phyloP scores from a whole-genome alignment of 179 eudicot genomes.

The Beta macrorhiza region DNA sequence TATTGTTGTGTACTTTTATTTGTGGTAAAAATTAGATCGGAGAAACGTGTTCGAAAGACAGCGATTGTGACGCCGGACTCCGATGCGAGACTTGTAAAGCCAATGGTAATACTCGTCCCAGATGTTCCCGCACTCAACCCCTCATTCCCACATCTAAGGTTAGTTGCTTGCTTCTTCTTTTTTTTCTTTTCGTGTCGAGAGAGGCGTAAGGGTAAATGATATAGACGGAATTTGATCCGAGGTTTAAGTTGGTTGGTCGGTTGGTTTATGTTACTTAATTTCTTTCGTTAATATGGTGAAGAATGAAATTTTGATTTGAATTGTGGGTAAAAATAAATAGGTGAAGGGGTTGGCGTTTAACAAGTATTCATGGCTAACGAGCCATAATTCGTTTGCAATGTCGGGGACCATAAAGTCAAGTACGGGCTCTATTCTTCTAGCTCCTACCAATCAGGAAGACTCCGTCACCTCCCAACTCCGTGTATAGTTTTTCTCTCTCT shows the following conservation, averaged over 20 bases:
- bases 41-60: slow-evolving; percentile 47
- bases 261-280: neutral
- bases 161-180: too few species aligned
- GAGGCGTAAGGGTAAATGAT: too few species aligned
- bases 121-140: slow-evolving; percentile 74
- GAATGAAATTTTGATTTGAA: neutral
- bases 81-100: slow-evolving; percentile 74
- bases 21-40: slow-evolving; percentile 44
- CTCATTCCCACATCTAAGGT: slow-evolving; percentile 68
- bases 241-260: too few species aligned
- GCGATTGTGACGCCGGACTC: slow-evolving; percentile 61
- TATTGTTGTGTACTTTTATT: neutral
- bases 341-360: slow-evolving; percentile 75
- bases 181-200: too few species aligned
- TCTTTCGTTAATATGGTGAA: neutral
- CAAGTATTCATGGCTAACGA: slow-evolving; percentile 87
- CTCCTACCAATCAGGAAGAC: slow-evolving; percentile 87
- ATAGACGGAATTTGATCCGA: too few species aligned
- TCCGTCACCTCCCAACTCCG: slow-evolving; percentile 70
- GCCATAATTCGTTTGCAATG: slow-evolving; percentile 74
- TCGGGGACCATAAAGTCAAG: slow-evolving; percentile 56
- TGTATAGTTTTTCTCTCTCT: slow-evolving; percentile 30
- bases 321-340: slow-evolving; percentile 21
- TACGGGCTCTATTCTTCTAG: slow-evolving; percentile 54
- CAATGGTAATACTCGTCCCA: slow-evolving; percentile 60